phyloP scores from a whole-genome alignment of 768 basidiomycete genomes.

The Boletus insuetus region DNA sequence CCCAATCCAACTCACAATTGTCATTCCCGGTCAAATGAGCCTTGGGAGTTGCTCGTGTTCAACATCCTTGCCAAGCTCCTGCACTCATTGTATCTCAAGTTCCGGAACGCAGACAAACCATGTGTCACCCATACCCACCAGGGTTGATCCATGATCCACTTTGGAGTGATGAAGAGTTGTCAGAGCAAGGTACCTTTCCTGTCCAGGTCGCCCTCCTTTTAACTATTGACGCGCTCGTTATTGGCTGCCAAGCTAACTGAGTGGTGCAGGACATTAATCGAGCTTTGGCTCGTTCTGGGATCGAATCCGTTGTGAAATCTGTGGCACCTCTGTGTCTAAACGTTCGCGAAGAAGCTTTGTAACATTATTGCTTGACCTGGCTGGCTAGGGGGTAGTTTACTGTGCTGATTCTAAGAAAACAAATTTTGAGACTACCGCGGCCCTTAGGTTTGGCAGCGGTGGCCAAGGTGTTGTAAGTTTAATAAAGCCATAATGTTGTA shows the following conservation, averaged over 20 bases:
- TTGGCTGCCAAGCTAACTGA: too few species aligned
- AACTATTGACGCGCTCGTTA: neutral
- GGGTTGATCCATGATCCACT: neutral
- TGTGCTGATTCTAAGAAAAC: too few species aligned
- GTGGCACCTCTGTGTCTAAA: too few species aligned
- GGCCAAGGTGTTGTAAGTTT: neutral
- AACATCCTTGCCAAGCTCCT: neutral
- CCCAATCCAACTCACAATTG: constrained; percentile 13
- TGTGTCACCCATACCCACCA: neutral
- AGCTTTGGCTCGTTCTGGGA: too few species aligned
- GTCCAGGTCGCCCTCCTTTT: neutral
- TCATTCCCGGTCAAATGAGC: constrained; percentile 4
- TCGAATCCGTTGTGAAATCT: too few species aligned
- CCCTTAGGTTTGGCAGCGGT: too few species aligned
- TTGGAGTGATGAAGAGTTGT: neutral
- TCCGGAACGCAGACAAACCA: neutral
- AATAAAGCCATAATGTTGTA: neutral
- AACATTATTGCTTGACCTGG: too few species aligned
- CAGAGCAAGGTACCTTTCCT: neutral
- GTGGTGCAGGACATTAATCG: too few species aligned
- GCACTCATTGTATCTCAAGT: neutral
- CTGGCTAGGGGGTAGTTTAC: too few species aligned
- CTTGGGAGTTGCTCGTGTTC: neutral
- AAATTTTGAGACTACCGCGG: too few species aligned
- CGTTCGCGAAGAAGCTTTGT: too few species aligned